Evolutionary conservation across 176 grass and related monocot genomes (phyloP).

Genomic region (Phoenix roebelenii): DNA sequence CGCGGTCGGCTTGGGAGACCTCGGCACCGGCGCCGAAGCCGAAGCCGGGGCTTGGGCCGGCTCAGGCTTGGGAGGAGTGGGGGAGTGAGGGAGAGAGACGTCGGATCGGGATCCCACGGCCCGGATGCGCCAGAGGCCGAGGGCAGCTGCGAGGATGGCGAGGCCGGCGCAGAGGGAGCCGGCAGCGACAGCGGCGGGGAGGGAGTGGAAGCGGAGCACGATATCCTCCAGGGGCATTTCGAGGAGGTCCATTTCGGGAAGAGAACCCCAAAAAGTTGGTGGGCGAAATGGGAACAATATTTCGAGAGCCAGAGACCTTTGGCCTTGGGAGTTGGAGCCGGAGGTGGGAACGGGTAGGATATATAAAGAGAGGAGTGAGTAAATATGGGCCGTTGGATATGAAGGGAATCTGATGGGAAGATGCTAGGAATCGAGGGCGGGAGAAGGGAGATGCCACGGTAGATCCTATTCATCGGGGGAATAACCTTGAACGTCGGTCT

Average conservation of each 20-base stretch:
- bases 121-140: conserved; percentile 60
- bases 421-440: conserved; percentile 23
- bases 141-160: conserved; percentile 43
- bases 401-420: background rate
- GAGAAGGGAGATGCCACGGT: conserved; percentile 30
- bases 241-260: conserved; percentile 47
- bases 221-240: conserved; percentile 51
- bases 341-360: too few species aligned
- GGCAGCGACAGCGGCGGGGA: conserved; percentile 26
- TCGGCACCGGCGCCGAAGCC: background rate
- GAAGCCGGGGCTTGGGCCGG: background rate
- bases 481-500: too few species aligned
- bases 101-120: conserved; percentile 6
- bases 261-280: too few species aligned
- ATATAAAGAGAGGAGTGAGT: background rate
- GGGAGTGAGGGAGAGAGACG: background rate
- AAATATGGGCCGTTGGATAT: conserved; percentile 1
- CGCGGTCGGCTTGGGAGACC: background rate
- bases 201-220: conserved; percentile 43
- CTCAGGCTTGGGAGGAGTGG: background rate
- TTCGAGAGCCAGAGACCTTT: too few species aligned
- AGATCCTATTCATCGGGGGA: conserved; percentile 7
- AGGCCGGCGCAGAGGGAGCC: conserved; percentile 40
- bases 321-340: background rate
- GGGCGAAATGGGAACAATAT: too few species aligned